A percentile compares a stretch with the other conserved stretches of the same genome.
Evolutionary conservation across 768 basidiomycete species (phyloP).

Genomic region (Dioszegia hungarica): DNA sequence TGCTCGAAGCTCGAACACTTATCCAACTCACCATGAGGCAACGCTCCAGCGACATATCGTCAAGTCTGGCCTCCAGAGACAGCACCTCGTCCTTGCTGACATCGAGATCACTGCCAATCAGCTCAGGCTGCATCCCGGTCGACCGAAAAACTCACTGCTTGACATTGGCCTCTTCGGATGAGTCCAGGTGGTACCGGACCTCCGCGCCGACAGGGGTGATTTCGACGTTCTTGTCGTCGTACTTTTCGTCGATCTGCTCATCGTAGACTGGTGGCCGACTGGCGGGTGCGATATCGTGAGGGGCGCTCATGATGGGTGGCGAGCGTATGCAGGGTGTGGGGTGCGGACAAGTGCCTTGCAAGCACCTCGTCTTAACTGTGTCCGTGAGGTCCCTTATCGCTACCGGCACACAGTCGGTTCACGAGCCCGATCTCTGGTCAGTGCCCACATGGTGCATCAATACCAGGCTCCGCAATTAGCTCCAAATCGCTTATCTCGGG

Average conservation of each 20-base stretch:
- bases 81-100: neutral
- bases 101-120: slow-evolving; percentile 2
- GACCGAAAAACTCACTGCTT: neutral
- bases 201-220: neutral
- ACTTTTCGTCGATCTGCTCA: neutral
- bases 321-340: no score
- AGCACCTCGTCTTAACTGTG: no score
- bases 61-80: neutral
- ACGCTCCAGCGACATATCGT: slow-evolving; percentile 1
- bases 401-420: no score
- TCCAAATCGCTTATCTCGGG: no score
- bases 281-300: slow-evolving; percentile 2
- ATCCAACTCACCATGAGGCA: neutral
- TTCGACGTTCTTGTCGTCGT: slow-evolving; percentile 1
- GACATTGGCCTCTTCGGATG: neutral
- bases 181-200: neutral
- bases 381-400: no score
- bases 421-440: no score
- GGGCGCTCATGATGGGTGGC: neutral
- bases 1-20: neutral
- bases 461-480: no score
- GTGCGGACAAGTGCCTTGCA: no score
- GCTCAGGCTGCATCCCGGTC: neutral
- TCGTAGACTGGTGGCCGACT: neutral
- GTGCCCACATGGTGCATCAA: no score